Conservation (phyloP, 495 filamentous ascomycete species). For the Aspergillus taichungensis region DNA sequence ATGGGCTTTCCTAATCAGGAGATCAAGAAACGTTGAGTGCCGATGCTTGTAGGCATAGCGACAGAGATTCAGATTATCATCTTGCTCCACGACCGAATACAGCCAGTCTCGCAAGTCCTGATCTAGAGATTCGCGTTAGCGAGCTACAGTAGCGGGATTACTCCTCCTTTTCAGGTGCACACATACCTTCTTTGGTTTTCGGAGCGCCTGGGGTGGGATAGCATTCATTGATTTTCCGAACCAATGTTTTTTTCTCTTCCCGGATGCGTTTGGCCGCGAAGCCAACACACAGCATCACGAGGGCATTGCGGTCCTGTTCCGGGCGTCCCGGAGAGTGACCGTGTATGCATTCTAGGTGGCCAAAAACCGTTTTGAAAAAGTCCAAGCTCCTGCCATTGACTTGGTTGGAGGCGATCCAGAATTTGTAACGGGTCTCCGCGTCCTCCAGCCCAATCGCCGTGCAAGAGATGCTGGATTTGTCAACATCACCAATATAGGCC, state of each 20-base stretch:
- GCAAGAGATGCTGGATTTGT: slow-evolving; percentile 21
- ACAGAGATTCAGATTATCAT: background rate
- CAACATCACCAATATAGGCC: slow-evolving; percentile 25
- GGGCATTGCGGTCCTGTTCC: background rate
- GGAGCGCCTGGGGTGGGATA: background rate
- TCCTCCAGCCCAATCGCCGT: slow-evolving; percentile 26
- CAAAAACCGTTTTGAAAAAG: slow-evolving; percentile 13
- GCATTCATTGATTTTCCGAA: background rate
- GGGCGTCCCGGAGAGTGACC: background rate
- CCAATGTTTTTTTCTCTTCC: background rate
- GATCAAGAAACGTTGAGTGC: background rate
- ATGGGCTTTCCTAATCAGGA: background rate
- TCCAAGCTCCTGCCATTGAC: background rate
- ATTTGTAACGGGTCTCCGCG: slow-evolving; percentile 8
- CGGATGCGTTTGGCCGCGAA: slow-evolving; percentile 3
- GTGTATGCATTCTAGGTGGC: background rate
- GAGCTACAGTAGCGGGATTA: background rate
- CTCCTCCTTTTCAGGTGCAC: background rate
- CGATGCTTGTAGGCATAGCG: background rate
- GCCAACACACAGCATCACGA: slow-evolving; percentile 1
- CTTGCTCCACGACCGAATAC: background rate
- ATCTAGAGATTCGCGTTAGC: background rate
- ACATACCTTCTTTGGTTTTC: background rate
- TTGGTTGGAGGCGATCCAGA: slow-evolving; percentile 25
- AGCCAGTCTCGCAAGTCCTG: background rate